Percentiles rank a stretch among this genome's conserved stretches.
Evolutionary conservation across 148 eudicot genomes (phyloP).

Genomic region (Suaeda aralocaspica): DNA sequence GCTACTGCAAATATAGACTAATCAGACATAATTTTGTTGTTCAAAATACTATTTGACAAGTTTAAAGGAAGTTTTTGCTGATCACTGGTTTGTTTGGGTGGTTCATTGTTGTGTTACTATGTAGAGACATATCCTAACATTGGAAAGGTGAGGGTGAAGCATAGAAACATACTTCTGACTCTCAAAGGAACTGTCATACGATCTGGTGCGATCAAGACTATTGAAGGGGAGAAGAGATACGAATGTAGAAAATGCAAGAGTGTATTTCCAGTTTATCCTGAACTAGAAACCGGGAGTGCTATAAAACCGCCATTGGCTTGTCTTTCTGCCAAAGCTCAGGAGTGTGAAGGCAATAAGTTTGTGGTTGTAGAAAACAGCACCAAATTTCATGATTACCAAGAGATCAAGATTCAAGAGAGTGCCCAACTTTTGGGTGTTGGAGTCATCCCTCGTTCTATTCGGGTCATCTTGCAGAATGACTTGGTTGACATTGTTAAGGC

Average conservation of each 20-base stretch:
- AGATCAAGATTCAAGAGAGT: constrained; percentile 92
- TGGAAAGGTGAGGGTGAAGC: constrained; percentile 86
- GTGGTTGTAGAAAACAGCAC: constrained; percentile 58
- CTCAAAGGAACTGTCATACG: constrained; percentile 88
- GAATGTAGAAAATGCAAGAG: constrained; percentile 71
- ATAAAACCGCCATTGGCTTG: constrained; percentile 61
- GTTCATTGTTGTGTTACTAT: constrained; percentile 24
- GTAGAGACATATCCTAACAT: constrained; percentile 82
- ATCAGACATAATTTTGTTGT: too few relatives aligned
- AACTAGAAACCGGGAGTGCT: constrained; percentile 65
- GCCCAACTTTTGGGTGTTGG: constrained; percentile 90
- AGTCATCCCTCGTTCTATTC: constrained; percentile 91
- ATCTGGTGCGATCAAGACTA: constrained; percentile 83
- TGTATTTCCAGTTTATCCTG: constrained; percentile 78
- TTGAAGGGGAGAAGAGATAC: constrained; percentile 80
- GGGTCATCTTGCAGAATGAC: constrained; percentile 82
- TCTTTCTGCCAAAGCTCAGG: constrained; percentile 47
- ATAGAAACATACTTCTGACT: constrained; percentile 77
- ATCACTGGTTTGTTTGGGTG: background rate
- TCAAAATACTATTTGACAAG: background rate
- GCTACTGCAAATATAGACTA: background rate
- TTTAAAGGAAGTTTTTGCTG: background rate
- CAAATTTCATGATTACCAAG: constrained; percentile 86
- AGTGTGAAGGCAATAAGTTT: constrained; percentile 75
- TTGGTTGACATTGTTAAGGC: constrained; percentile 94